phyloP scores from a whole-genome alignment of 352 stramenopile genomes.

The Chrysophaeum taylorii region DNA sequence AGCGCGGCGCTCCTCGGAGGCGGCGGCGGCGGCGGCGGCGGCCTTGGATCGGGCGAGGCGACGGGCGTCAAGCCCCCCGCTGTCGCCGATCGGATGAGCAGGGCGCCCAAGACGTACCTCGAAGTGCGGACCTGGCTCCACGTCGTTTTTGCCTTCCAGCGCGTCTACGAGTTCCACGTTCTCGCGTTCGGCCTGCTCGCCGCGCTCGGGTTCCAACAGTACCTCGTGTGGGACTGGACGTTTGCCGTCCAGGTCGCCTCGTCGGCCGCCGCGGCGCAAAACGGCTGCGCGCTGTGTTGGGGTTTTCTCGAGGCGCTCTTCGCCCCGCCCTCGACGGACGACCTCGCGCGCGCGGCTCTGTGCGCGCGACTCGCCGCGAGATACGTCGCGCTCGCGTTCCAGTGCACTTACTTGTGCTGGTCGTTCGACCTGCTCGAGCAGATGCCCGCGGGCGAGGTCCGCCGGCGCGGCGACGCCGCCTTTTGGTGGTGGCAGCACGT shows the following conservation, averaged over 20 bases:
- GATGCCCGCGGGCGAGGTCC: background rate
- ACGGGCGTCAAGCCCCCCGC: conserved; percentile 28
- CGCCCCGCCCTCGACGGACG: conserved; percentile 44
- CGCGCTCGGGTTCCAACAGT: conserved; percentile 72
- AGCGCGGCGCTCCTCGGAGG: conserved; percentile 36
- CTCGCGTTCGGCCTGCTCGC: conserved; percentile 88
- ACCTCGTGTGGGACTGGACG: conserved; percentile 73
- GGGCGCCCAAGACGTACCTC: conserved; percentile 89
- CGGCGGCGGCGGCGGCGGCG: conserved; percentile 39
- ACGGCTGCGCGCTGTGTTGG: conserved; percentile 68
- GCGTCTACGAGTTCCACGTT: conserved; percentile 94
- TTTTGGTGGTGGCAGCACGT: conserved; percentile 83
- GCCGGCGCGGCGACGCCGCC: conserved; percentile 39
- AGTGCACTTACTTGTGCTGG: conserved; percentile 68
- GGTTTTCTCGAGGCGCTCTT: conserved; percentile 78
- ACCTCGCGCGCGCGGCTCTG: background rate
- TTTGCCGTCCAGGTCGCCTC: conserved; percentile 71
- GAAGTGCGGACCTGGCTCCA: conserved; percentile 93
- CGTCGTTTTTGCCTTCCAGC: conserved; percentile 80
- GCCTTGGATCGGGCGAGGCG: background rate
- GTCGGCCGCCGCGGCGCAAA: conserved; percentile 79
- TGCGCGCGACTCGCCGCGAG: conserved; percentile 50
- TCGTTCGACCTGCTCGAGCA: conserved; percentile 39
- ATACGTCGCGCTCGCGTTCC: conserved; percentile 87
- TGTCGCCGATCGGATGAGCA: conserved; percentile 71